These are phyloP conservation scores for Aulographum hederae DNA, from an alignment of 2,329 filamentous ascomycete genomes.

Conservation along the genomic window DNA sequence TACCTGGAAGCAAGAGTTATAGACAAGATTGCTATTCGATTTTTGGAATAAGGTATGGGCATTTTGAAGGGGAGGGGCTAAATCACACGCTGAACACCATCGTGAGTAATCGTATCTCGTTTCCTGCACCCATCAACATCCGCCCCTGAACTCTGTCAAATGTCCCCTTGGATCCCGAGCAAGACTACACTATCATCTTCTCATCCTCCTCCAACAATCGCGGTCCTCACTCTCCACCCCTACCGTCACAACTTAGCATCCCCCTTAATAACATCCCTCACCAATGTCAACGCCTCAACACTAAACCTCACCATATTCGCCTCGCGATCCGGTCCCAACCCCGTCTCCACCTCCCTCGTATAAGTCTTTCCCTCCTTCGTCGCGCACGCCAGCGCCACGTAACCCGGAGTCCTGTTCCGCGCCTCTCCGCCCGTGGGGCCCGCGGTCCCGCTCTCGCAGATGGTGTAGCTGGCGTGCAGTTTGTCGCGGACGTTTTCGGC, in stretches of 20 bases:
- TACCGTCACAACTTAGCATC: conserved; percentile 20
- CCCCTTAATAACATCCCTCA: conserved; percentile 36
- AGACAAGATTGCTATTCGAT: no score
- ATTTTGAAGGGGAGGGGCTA: no score
- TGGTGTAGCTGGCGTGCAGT: conserved; percentile 36
- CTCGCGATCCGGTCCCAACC: conserved; percentile 28
- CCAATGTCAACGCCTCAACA: conserved; percentile 33
- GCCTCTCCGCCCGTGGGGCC: conserved; percentile 40
- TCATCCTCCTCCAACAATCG: no score
- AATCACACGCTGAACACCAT: no score
- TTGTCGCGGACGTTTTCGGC: conserved; percentile 38
- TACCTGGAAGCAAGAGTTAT: no score
- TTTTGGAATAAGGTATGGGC: no score
- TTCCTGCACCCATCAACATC: no score
- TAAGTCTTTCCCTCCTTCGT: conserved; percentile 31
- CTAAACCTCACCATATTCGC: conserved; percentile 47
- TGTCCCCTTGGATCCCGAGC: no score
- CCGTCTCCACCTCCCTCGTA: conserved; percentile 38
- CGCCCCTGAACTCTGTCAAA: no score
- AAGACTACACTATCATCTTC: no score
- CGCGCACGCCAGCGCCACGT: conserved; percentile 44
- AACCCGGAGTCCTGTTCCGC: conserved; percentile 40
- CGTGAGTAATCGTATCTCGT: no score
- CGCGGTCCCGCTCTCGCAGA: conserved; percentile 45
- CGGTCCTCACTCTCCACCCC: no score